Base-by-base conservation (phyloP, 768 basidiomycete species). In the Tulasnella sp. region DNA sequence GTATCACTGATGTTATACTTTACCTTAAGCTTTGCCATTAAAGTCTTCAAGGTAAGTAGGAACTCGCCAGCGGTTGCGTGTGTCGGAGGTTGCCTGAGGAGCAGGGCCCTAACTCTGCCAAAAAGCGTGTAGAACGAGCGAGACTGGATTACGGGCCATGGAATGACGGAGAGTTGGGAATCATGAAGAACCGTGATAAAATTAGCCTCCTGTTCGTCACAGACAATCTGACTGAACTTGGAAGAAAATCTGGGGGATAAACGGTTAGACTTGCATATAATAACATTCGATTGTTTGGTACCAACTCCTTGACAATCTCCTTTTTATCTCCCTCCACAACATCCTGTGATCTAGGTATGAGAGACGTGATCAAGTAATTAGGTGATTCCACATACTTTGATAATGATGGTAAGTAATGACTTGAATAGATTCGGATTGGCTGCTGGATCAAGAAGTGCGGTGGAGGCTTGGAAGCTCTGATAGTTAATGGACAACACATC, bases 1-100 rank as follows among this genome's bases (percentile, higher is more conserved):
- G 33, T 1, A 19, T 52, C 22, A n/a, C 29, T 27, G 15, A 22
- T 33, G 32, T 12, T n/a, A n/a, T 5, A 22, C 53, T 52, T 41
- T 43, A 75, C 78, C 69, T 79, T 80, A 34, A 80, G 58, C 52
- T 80, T 81, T 5, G 78, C 78, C 78, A 80, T 80, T 39, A 80
- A 55, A 0, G 75, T 76, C 60, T 80, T 80, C 59, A 81, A 63
- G 2, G 71, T 66, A 33, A 72, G 70, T 4, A 79, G 62, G 56
- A 80, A 80, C 52, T 74, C 69, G 15, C 72, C 73, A 0, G 74
- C 78, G 0, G 69, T 65, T 0, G 59, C 62, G 56, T 79, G 77
- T 0, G 77, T 75, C 0, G 71, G 47, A 2, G 57, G 53, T 52
- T 78, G 76, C 39, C 66, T 64, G 53, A 79, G 73, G 4, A 81